phyloP scores from a whole-genome alignment of 73 alveolate species.

The Blepharisma japonicum region DNA sequence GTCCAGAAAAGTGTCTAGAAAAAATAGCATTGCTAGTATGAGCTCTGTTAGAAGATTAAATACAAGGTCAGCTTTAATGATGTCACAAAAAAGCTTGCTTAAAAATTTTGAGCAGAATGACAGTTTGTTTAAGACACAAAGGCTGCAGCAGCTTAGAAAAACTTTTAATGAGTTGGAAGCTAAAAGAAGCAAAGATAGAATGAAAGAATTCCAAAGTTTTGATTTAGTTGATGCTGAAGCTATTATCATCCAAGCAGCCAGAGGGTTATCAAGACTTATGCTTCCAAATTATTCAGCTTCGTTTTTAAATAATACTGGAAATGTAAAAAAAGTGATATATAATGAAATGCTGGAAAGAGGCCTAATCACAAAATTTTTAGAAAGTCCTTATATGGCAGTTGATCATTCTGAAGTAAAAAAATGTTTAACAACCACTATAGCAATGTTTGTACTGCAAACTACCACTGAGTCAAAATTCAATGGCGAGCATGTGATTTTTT shows the following conservation, averaged over 20 bases:
- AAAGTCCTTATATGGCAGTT: background rate
- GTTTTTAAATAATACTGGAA: slow-evolving; percentile 7
- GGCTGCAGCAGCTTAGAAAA: background rate
- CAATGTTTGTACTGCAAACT: slow-evolving; percentile 21
- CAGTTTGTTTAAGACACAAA: slow-evolving; percentile 16
- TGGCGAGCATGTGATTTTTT: background rate
- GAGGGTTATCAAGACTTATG: slow-evolving; percentile 27
- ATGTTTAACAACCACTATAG: background rate
- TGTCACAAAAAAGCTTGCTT: background rate
- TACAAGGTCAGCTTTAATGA: slow-evolving; percentile 20
- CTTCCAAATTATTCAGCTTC: background rate
- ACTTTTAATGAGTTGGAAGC: background rate
- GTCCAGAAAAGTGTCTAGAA: slow-evolving; percentile 5
- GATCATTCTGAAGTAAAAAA: slow-evolving; percentile 16
- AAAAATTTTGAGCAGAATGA: background rate
- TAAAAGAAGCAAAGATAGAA: slow-evolving; percentile 3
- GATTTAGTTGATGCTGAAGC: background rate
- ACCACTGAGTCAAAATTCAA: background rate
- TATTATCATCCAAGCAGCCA: slow-evolving; percentile 13
- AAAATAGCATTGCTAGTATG: slow-evolving; percentile 22
- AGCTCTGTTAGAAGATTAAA: slow-evolving; percentile 13
- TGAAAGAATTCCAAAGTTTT: background rate
- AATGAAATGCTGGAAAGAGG: slow-evolving; percentile 13
- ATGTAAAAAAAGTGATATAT: background rate
- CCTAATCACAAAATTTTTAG: background rate